Percentiles rank a stretch among this genome's conserved stretches.
phyloP scores from a whole-genome alignment of 106 monocot species.

The Chionographis japonica region DNA sequence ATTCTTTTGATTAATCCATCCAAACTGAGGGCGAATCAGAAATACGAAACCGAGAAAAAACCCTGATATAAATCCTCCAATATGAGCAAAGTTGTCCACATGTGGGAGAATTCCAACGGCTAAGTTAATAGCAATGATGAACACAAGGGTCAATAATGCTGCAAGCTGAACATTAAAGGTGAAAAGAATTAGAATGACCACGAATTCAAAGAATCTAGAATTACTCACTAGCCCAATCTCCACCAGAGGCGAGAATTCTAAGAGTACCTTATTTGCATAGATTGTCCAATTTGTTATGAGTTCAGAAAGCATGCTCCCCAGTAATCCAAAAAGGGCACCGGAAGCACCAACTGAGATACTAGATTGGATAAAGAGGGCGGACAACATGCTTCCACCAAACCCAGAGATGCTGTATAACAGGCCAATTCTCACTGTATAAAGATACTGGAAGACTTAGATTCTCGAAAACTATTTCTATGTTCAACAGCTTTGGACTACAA shows the following conservation, averaged over 20 bases:
- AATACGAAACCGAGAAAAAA: constrained; percentile 72
- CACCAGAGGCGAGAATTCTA: background rate
- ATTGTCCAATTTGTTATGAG: constrained; percentile 93
- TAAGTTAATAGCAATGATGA: constrained; percentile 72
- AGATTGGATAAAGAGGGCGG: constrained; percentile 56
- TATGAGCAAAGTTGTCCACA: constrained; percentile 73
- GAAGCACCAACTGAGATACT: constrained; percentile 91
- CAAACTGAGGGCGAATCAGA: constrained; percentile 58
- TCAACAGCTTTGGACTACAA: too few relatives aligned
- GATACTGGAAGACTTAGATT: background rate
- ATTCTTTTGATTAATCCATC: constrained; percentile 31
- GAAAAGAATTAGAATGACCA: constrained; percentile 10
- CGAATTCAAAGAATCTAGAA: background rate
- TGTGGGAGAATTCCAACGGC: constrained; percentile 79
- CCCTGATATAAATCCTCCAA: constrained; percentile 63
- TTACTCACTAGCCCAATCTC: background rate
- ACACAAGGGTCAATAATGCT: constrained; percentile 57
- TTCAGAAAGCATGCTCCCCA: constrained; percentile 93
- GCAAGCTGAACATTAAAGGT: constrained; percentile 41
- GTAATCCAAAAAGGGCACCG: constrained; percentile 85
- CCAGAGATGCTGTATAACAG: constrained; percentile 69
- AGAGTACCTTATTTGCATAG: constrained; percentile 76
- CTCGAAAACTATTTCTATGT: too few relatives aligned
- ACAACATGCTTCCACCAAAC: constrained; percentile 80
- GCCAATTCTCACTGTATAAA: constrained; percentile 66